These are phyloP conservation scores for Danielia reshetovae DNA, from an alignment of 805 yeast genomes.

Conservation along the genomic window DNA sequence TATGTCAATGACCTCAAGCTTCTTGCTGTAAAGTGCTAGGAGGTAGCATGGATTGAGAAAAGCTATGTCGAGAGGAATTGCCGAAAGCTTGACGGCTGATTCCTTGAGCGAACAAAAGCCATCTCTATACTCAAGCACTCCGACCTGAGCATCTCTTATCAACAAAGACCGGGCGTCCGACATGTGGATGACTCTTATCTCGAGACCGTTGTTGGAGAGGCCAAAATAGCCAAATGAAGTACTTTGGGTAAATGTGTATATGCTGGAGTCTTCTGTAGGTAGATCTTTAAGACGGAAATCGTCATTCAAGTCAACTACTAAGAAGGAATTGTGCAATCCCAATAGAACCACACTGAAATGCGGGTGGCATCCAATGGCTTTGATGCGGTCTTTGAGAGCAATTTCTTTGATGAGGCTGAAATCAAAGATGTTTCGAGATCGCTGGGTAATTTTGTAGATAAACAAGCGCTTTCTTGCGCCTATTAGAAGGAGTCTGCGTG, in stretches of 20 bases:
- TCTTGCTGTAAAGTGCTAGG: conserved; percentile 27
- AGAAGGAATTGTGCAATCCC: conserved; percentile 25
- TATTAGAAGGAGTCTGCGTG: conserved; percentile 22
- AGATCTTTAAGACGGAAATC: conserved; percentile 15
- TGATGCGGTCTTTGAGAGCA: conserved; percentile 28
- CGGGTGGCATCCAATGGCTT: conserved; percentile 15
- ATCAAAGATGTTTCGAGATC: conserved; percentile 28
- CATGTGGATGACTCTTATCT: conserved; percentile 19
- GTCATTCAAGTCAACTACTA: conserved; percentile 20
- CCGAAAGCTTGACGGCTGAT: conserved; percentile 21
- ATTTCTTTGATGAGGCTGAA: conserved; percentile 23
- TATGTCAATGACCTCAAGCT: conserved; percentile 32
- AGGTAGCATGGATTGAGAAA: conserved; percentile 32
- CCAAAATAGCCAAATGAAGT: conserved; percentile 40
- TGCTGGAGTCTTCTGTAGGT: conserved; percentile 17
- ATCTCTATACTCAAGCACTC: conserved; percentile 12
- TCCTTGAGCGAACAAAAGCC: conserved; percentile 8
- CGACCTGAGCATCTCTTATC: conserved; percentile 32
- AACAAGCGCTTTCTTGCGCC: conserved; percentile 28
- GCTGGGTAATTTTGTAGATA: conserved; percentile 24
- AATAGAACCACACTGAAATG: conserved; percentile 8
- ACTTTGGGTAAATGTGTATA: conserved; percentile 17
- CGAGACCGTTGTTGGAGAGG: conserved; percentile 27
- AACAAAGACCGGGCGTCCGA: conserved; percentile 17
- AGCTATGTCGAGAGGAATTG: conserved; percentile 24